Conservation (phyloP, 352 stramenopile species). For the Saprolegnia parasitica region DNA sequence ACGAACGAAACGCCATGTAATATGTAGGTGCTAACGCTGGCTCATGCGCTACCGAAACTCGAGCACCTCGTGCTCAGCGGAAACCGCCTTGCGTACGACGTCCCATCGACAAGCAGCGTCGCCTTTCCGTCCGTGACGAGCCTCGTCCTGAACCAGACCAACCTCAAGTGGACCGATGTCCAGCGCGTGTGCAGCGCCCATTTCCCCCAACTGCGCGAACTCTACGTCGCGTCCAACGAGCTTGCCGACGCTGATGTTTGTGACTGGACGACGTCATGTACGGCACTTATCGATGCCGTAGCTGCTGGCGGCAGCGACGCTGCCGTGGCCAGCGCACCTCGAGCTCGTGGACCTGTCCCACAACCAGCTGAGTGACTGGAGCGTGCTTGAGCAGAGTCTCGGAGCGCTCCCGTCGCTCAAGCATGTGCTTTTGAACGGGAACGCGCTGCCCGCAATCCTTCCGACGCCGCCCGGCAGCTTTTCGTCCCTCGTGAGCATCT, state of each 20-base stretch:
- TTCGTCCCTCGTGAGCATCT: conserved; percentile 51
- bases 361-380: conserved; percentile 55
- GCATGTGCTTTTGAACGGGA: conserved; percentile 62
- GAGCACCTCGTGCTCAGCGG: conserved; percentile 69
- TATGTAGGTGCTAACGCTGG: conserved; percentile 18
- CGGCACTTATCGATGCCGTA: conserved; percentile 4
- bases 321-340: conserved; percentile 37
- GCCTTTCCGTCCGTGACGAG: conserved; percentile 48
- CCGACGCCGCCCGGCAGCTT: conserved; percentile 21
- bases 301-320: background rate
- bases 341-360: conserved; percentile 59
- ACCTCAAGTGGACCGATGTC: conserved; percentile 38
- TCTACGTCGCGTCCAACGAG: conserved; percentile 58
- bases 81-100: conserved; percentile 47
- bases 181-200: conserved; percentile 41
- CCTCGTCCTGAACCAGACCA: conserved; percentile 68
- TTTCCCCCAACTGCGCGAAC: conserved; percentile 51
- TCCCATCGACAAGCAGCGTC: background rate
- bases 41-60: conserved; percentile 47
- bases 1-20: background rate
- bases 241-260: conserved; percentile 44
- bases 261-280: background rate
- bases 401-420: conserved; percentile 45
- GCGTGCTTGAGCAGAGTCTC: conserved; percentile 37
- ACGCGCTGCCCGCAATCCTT: conserved; percentile 49